These are phyloP conservation scores for Lepraria neglecta DNA, from an alignment of 495 filamentous ascomycete genomes.

Conservation along the genomic window DNA sequence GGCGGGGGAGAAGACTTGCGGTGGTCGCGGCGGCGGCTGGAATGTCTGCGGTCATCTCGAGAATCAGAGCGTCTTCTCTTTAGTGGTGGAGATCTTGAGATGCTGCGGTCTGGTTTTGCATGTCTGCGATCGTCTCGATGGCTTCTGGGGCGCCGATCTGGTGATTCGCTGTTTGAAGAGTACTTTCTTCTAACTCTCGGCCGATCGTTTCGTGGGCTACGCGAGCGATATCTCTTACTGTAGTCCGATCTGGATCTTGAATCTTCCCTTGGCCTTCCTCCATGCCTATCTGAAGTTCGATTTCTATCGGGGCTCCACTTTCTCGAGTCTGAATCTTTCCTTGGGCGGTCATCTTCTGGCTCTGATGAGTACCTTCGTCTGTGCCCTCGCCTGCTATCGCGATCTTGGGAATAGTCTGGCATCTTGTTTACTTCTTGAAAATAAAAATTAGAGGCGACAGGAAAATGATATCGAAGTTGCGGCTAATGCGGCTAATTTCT, in stretches of 20 bases:
- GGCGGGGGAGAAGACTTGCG: constrained; percentile 35
- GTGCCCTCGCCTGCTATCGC: neutral
- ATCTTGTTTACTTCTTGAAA: neutral
- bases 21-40: neutral
- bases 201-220: constrained; percentile 3
- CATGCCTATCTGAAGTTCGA: neutral
- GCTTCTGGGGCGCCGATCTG: constrained; percentile 24
- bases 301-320: constrained; percentile 2
- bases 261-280: neutral
- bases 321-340: neutral
- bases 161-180: constrained; percentile 23
- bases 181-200: neutral
- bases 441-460: neutral
- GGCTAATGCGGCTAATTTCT: too few species aligned
- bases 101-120: constrained; percentile 31
- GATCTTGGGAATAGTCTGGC: neutral
- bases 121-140: constrained; percentile 28
- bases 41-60: neutral
- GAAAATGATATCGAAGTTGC: neutral
- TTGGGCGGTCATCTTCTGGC: neutral
- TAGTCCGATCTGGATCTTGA: constrained; percentile 6
- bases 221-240: neutral
- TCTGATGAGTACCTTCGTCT: constrained; percentile 1
- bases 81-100: constrained; percentile 20
- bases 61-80: constrained; percentile 14